Percentiles rank a stretch among this genome's conserved stretches.
These are phyloP conservation scores for Yamadazyma scolyti DNA, from an alignment of 805 yeast species.

Conservation along the genomic window DNA sequence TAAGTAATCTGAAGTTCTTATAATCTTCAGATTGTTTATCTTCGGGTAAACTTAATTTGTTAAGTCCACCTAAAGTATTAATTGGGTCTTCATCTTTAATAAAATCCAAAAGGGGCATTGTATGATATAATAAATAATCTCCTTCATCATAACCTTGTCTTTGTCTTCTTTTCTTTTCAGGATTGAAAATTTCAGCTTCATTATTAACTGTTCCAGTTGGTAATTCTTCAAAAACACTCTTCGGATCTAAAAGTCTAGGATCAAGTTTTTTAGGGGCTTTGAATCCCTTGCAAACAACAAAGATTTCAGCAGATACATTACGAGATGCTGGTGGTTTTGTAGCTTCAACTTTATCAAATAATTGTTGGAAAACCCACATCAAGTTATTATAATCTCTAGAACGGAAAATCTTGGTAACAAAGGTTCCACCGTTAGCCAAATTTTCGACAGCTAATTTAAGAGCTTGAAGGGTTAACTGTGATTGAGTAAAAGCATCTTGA, in stretches of 20 bases:
- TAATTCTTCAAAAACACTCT: conserved; percentile 90
- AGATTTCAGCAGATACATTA: conserved; percentile 98
- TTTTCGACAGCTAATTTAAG: conserved; percentile 92
- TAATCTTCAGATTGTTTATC: conserved; percentile 53
- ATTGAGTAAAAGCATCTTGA: conserved; percentile 98
- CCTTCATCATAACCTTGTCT: conserved; percentile 98
- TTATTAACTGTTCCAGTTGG: conserved; percentile 65
- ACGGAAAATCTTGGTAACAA: conserved; percentile 94
- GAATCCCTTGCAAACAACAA: conserved; percentile 93
- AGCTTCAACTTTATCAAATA: conserved; percentile 95
- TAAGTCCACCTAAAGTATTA: conserved; percentile 69
- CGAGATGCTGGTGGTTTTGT: conserved; percentile 99
- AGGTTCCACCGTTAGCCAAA: conserved; percentile 86
- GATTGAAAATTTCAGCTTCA: conserved; percentile 92
- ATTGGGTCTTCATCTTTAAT: conserved; percentile 81
- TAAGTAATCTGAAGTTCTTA: conserved; percentile 55
- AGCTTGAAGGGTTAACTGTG: conserved; percentile 92
- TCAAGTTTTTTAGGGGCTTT: conserved; percentile 95
- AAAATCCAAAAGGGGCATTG: conserved; percentile 74
- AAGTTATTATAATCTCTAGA: conserved; percentile 98
- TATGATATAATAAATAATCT: conserved; percentile 68
- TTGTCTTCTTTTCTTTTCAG: conserved; percentile 83
- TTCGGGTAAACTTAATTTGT: conserved; percentile 57
- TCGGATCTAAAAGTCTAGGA: conserved; percentile 88
- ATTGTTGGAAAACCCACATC: conserved; percentile 95